These are phyloP conservation scores for Apophysomyces trapeziformis DNA, from an alignment of 371 early-diverging fungal genomes.

Conservation along the genomic window DNA sequence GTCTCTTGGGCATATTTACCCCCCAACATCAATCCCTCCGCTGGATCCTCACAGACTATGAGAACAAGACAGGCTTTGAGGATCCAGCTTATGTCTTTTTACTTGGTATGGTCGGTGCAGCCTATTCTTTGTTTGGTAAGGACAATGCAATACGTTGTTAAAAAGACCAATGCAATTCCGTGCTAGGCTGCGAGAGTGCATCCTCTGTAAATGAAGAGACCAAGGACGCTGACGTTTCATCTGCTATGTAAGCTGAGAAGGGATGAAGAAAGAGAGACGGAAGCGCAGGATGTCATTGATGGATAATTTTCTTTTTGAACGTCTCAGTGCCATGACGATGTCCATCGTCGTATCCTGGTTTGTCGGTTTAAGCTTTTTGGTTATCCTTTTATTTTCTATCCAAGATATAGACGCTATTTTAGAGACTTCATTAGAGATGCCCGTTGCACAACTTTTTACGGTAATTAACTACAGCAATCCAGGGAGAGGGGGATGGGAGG, in stretches of 20 bases:
- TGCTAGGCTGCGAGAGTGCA: conserved; percentile 46
- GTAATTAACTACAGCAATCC: conserved; percentile 19
- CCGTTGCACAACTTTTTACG: conserved; percentile 47
- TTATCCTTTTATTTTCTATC: conserved; percentile 43
- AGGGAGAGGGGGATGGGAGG: background rate
- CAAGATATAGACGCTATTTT: conserved; percentile 44
- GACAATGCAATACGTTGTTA: conserved; percentile 7
- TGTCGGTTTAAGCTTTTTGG: conserved; percentile 39
- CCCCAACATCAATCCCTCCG: conserved; percentile 25
- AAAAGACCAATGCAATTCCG: background rate
- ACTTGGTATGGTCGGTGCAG: conserved; percentile 49
- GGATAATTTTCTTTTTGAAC: background rate
- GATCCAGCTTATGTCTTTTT: conserved; percentile 43
- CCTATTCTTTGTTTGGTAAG: conserved; percentile 50
- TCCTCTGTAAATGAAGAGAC: conserved; percentile 52
- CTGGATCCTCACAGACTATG: conserved; percentile 47
- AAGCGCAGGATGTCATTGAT: background rate
- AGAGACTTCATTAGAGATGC: conserved; percentile 37
- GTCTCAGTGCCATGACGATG: conserved; percentile 40
- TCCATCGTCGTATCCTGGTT: conserved; percentile 46
- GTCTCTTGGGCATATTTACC: conserved; percentile 22
- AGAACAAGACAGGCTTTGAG: conserved; percentile 48
- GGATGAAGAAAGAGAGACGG: background rate
- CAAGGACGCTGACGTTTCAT: conserved; percentile 44
- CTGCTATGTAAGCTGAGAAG: conserved; percentile 34